Evolutionary conservation across 768 basidiomycete genomes (phyloP).

Genomic region (Auricularia heimuer): DNA sequence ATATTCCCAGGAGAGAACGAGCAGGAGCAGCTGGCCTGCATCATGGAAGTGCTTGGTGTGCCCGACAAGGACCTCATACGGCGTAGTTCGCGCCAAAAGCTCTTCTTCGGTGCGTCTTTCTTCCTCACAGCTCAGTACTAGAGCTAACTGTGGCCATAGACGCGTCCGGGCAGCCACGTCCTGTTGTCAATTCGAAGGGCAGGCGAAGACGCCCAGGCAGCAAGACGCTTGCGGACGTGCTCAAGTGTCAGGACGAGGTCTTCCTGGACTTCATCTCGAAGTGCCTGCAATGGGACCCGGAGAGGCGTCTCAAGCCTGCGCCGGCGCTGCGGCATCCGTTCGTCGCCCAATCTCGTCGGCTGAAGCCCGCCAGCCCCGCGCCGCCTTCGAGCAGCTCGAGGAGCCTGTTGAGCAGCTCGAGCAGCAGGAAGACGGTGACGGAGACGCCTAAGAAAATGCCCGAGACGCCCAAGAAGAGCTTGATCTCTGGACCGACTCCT

Average conservation of each 20-base stretch:
- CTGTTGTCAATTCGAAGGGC: slow-evolving; percentile 94
- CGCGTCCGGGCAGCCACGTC: slow-evolving; percentile 83
- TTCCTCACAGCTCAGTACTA: background rate
- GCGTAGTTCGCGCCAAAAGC: slow-evolving; percentile 82
- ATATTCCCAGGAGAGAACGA: slow-evolving; percentile 99
- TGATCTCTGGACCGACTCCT: slow-evolving; percentile 83
- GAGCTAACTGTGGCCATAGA: slow-evolving; percentile 37
- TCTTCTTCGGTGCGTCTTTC: slow-evolving; percentile 79
- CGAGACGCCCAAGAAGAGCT: slow-evolving; percentile 79
- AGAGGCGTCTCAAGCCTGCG: slow-evolving; percentile 88
- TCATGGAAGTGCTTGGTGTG: slow-evolving; percentile 96
- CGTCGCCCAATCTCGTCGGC: slow-evolving; percentile 53
- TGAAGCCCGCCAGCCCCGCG: slow-evolving; percentile 32
- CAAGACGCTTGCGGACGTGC: slow-evolving; percentile 79
- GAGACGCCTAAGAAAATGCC: slow-evolving; percentile 26
- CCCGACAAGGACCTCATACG: slow-evolving; percentile 95
- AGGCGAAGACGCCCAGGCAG: slow-evolving; percentile 84
- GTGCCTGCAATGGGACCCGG: slow-evolving; percentile 98
- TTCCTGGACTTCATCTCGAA: slow-evolving; percentile 96
- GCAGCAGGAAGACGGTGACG: slow-evolving; percentile 31
- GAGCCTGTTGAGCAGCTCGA: slow-evolving; percentile 25
- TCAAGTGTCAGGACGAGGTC: slow-evolving; percentile 87
- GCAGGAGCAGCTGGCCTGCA: slow-evolving; percentile 94
- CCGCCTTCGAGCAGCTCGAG: slow-evolving; percentile 40
- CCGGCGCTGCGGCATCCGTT: slow-evolving; percentile 88